Evolutionary conservation across 768 basidiomycete genomes (phyloP), one percentile per base, ranked within the genome.

Genomic region (Mycena chlorophos): DNA sequence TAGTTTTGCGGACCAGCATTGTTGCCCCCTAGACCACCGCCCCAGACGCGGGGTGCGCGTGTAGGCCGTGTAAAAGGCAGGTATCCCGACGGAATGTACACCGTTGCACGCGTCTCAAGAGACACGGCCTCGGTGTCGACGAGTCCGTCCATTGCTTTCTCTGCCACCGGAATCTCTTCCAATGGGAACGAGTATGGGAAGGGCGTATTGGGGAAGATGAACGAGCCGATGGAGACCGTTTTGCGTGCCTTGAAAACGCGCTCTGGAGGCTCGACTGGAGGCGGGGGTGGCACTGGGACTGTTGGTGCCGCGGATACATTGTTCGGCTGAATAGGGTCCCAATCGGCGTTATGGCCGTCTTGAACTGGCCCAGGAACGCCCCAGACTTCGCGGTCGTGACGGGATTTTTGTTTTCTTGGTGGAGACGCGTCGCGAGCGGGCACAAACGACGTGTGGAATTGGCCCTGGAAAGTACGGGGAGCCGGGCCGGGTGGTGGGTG

Each of bases 1-100:
- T 42, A 22, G 20, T 20, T 42, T 8, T 14, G 20, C 13, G 40
- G 13, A 34, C 8, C 31, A 8, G 31, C 16, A 34, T 5, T 2
- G n/a, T 14, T 39, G 45, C 23, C 5, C 8, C 10, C 74, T 25
- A 73, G 68, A 19, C 73, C 78, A 48, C 75, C 78, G 52, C 79
- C 79, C 80, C 80, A 80, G 17, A 80, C 65, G 5, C 74, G 72
- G 51, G 74, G 73, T 26, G n/a, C 1, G 12, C 69, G 73, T 12
- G 64, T 49, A 10, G 74, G 77, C 30, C 72, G 66, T 25, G 63
- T 56, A 4, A 69, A 63, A 1, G 80, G 80, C 25, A 80, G 65
- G 52, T 75, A 74, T 17, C 71, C 64, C 3, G 71, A 58, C 3
- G 80, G 77, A 56, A 82, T 63, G 61, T 76, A 67, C 19, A 80